Evolutionary conservation across 176 grass and related monocot species (phyloP).

Genomic region (Oryza nivara): DNA sequence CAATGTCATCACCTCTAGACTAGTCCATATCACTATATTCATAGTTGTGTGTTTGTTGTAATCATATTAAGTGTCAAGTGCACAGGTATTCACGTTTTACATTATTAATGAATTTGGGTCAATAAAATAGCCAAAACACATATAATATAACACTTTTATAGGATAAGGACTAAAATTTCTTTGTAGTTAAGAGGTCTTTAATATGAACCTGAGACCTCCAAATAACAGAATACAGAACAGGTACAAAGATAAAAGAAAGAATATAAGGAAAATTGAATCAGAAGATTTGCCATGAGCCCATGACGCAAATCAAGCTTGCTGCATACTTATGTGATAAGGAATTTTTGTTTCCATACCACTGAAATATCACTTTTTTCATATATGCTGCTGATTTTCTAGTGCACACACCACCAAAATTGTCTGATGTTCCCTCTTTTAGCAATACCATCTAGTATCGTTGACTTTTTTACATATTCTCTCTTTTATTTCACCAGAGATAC

Average conservation of each 20-base stretch:
- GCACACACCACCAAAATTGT: background rate
- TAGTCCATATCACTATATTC: background rate
- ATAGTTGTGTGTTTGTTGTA: too few species aligned
- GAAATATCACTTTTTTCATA: background rate
- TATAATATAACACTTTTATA: background rate
- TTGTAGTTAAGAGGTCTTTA: background rate
- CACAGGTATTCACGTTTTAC: background rate
- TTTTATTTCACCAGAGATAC: background rate
- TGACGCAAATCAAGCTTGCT: background rate
- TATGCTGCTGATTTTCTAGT: background rate
- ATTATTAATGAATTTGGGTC: background rate
- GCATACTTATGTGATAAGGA: background rate
- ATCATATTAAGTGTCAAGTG: too few species aligned
- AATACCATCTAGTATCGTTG: background rate
- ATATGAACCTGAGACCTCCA: background rate
- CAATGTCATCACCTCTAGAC: background rate
- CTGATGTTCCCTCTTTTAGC: background rate
- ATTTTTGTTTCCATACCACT: background rate
- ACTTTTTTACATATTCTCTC: background rate
- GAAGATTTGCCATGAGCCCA: background rate
- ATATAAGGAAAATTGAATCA: background rate
- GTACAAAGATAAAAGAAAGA: background rate
- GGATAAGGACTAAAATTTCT: background rate
- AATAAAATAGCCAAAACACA: background rate
- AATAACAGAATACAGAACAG: background rate